Percentiles rank a stretch among this genome's conserved stretches.
Conservation (phyloP, 208 protist species). For the Phytomonas sp. region DNA sequence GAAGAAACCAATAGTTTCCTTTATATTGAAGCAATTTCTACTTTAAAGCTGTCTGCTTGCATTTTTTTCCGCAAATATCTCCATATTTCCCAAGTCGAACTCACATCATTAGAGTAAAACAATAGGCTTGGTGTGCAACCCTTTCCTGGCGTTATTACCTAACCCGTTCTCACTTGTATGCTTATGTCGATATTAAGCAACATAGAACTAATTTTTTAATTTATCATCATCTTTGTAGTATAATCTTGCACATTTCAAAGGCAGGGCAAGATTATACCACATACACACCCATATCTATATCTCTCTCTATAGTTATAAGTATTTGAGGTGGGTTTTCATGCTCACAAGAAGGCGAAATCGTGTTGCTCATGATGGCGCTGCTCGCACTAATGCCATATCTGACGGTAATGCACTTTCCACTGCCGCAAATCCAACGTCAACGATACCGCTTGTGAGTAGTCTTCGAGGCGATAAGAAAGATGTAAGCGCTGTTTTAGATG, state of each 20-base stretch:
- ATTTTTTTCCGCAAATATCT: slow-evolving; percentile 4
- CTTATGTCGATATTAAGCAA: neutral
- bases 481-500: slow-evolving; percentile 14
- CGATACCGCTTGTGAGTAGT: slow-evolving; percentile 1
- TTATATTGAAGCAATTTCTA: neutral
- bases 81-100: neutral
- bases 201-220: neutral
- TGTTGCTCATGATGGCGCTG: neutral
- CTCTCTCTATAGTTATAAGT: neutral
- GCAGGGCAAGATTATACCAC: neutral
- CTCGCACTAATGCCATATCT: neutral
- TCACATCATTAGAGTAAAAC: neutral
- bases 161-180: neutral
- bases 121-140: neutral
- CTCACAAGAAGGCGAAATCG: neutral
- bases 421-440: slow-evolving; percentile 1
- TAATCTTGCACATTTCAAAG: neutral
- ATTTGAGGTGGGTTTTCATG: neutral
- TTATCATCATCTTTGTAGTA: neutral
- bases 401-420: neutral
- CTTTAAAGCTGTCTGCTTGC: slow-evolving; percentile 5
- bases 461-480: slow-evolving; percentile 12
- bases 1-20: neutral
- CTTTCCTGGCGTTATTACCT: neutral
- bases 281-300: neutral